Evolutionary conservation across 2,329 filamentous ascomycete genomes (phyloP), one percentile per base, ranked within the genome.

Genomic region (Fusarium sp.): DNA sequence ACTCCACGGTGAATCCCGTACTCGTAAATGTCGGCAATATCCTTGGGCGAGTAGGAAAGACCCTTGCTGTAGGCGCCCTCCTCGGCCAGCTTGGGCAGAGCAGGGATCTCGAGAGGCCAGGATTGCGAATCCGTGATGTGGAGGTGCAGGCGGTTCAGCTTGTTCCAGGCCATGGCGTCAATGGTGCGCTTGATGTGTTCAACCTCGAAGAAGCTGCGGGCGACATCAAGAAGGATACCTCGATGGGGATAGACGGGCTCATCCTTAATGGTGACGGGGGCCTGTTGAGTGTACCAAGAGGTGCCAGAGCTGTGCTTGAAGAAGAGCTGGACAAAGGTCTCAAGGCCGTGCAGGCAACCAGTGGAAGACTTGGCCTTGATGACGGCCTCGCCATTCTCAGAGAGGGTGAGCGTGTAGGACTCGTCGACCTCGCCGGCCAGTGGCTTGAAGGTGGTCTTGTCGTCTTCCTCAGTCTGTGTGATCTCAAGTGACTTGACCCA

Each of bases 41-140:
- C 89, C 2, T 81, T 79, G 0, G 89, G 84, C 1, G 85, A 87
- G 81, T 96, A 97, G 0, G 87, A 86, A 56, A 92, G 82, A 49
- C 86, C 86, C 16, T 84, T 82, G 23, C 84, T 83, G 76, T 96
- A 96, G 1, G 92, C 90, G 34, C 93, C 93, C 77, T 92, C 90
- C 57, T 83, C 79, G 3, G 92, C 85, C 2, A 97, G 83, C 63
- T 90, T 86, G 4, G 93, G 78, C 67, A 97, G 80, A 2, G 90
- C 80, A 1, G 92, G 91, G 54, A 97, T 90, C 71, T 93, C 92
- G 23, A 97, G 83, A 0, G 93, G 93, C 91, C 93, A 96, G 4
- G 92, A 92, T 79, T 96, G 93, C 14, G 90, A 89, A 78, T 96
- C 93, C 4, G 92, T 96, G 62, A 90, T 85, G 81, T 96, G 93